Percentiles rank a stretch among this genome's conserved stretches.
Conservation (phyloP, 176 grass and related monocot genomes). For the Aegilops umbellulata region DNA sequence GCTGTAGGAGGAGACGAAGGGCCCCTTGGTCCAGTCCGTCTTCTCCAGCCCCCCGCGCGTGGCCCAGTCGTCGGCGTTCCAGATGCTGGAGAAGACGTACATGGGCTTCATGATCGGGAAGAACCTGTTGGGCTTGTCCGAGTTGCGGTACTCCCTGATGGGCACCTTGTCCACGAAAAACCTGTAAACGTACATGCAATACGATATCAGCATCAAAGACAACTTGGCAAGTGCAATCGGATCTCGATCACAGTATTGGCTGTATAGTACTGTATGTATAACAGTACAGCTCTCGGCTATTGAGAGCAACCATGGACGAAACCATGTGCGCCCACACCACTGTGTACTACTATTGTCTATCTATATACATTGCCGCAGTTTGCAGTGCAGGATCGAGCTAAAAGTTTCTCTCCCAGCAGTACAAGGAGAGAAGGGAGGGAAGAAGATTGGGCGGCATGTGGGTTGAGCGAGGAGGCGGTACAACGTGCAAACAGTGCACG, state of each 20-base stretch:
- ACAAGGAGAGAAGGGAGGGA: neutral
- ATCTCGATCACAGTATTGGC: neutral
- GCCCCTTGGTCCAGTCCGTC: constrained; percentile 82
- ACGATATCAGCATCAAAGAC: too few species aligned
- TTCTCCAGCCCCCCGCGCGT: constrained; percentile 89
- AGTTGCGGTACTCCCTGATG: constrained; percentile 81
- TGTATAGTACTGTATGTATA: too few species aligned
- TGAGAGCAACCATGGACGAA: neutral
- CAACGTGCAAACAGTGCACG: neutral
- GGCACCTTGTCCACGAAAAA: constrained; percentile 94
- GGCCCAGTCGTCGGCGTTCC: constrained; percentile 98
- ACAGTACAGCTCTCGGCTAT: neutral
- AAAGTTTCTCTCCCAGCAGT: neutral
- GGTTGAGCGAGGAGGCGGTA: neutral
- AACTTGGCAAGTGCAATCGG: neutral
- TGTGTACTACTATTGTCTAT: neutral
- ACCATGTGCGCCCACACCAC: neutral
- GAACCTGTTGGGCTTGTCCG: constrained; percentile 56
- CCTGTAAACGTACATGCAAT: constrained; percentile 13
- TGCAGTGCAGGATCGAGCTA: neutral
- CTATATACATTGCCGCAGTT: neutral
- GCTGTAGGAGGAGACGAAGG: constrained; percentile 92
- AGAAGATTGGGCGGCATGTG: neutral
- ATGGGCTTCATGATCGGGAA: constrained; percentile 83
- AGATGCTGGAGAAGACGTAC: constrained; percentile 99